Evolutionary conservation across 345 rosid genomes (phyloP).

Genomic region (Orychophragmus violaceus): DNA sequence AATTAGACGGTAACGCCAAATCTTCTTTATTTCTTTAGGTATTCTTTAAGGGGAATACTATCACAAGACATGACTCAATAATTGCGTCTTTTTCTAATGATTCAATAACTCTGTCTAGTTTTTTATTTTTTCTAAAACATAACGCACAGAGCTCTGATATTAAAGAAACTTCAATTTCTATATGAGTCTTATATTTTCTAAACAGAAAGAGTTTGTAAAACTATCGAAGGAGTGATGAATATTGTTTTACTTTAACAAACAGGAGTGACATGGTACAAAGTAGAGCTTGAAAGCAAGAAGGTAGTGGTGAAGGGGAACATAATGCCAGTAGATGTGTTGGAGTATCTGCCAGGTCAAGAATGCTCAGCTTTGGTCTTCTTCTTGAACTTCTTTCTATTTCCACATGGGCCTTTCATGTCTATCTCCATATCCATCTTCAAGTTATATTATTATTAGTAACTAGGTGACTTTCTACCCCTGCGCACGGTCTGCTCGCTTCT

Average conservation of each 20-base stretch:
- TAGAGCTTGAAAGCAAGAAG: slow-evolving; percentile 85
- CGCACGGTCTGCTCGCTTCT: too few species aligned
- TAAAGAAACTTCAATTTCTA: not conserved
- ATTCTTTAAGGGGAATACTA: slow-evolving; percentile 13
- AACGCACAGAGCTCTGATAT: slow-evolving; percentile 8
- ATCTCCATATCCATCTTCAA: slow-evolving; percentile 22
- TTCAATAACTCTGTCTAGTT: too few species aligned
- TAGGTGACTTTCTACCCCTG: too few species aligned
- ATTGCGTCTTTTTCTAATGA: too few species aligned
- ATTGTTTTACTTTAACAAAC: slow-evolving; percentile 14
- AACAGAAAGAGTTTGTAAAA: too few species aligned
- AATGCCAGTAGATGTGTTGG: slow-evolving; percentile 62
- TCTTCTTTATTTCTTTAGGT: slow-evolving; percentile 13
- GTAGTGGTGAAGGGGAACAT: slow-evolving; percentile 85
- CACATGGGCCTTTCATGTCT: slow-evolving; percentile 27
- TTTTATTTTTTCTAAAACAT: too few species aligned
- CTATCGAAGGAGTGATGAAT: not conserved
- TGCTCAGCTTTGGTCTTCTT: slow-evolving; percentile 70
- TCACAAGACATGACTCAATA: slow-evolving; percentile 12
- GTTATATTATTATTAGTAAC: slow-evolving; percentile 1
- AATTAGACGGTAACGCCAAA: slow-evolving; percentile 60
- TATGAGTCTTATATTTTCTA: too few species aligned
- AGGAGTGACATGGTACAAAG: slow-evolving; percentile 89
- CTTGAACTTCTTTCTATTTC: not conserved
- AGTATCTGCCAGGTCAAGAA: slow-evolving; percentile 81